Evolutionary conservation across 164 flowering plant genomes (phyloP), one percentile per base, ranked within the genome.

Genomic region (Vitis cinerea): DNA sequence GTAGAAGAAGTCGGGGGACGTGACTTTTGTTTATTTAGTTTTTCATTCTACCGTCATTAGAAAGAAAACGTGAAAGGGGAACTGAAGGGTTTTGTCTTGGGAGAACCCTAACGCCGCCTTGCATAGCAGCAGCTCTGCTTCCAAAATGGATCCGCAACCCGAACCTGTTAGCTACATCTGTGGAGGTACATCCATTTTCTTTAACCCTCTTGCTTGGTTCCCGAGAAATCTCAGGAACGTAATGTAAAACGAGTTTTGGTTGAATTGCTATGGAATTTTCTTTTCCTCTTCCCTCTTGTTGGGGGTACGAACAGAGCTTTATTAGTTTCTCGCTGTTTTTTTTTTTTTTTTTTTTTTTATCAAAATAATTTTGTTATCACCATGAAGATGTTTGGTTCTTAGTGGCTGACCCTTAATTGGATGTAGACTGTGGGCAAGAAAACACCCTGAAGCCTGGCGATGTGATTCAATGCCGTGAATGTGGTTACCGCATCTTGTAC

Each of bases 401-500:
- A 1, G 8, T 53, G 11, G 10, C 49, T 3, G 15, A 53, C 15
- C 14, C 50, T 60, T 10, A 17, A 12, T 55, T 61, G 59, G 37
- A 27, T 83, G 84, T 50, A 93, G 98, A 93, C 75, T 93, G 98
- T 66, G 98, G 96, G 7, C 84, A 83, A 71, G 98, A 93, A 80
- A 90, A 90, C 66, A 87, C 97, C 2, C 62, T 93, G 80, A 93
- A 93, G 82, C 82, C 90, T 0, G 94, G 93, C 0, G 98, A 93
- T 72, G 97, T 91, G 74, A 93, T 93, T 64, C 98, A 93, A 71
- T 93, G 98, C 85, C 82, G 98, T 0, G 94, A 93, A 75, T 93
- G 97, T 52, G 98, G 98, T 27, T 93, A 93, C 67, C 97, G 98
- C 53, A 93, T 93, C 64, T 75, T 93, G 62, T 93, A 93, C 87